Base-by-base conservation (phyloP, 2,329 filamentous ascomycete species). In the Ramichloridium luteum region DNA sequence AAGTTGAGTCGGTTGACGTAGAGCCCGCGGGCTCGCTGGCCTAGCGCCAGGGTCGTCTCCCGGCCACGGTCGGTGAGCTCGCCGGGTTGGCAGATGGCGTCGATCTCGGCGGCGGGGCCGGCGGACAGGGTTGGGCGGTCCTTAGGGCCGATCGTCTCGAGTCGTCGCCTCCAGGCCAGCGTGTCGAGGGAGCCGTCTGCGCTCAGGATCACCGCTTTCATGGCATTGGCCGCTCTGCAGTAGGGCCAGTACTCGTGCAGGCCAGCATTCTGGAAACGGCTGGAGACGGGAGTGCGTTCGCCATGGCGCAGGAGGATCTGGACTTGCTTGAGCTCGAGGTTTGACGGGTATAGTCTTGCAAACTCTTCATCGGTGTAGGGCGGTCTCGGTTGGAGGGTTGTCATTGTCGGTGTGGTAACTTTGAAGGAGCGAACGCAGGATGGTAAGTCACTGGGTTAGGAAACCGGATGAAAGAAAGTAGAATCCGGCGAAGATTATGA, bases 361-460 rank as follows among this genome's bases (percentile, higher is more conserved):
- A 96, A 72, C 68, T 96, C 86, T 37, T 82, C 77, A 44, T 76
- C 63, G 27, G 78, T 76, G 62, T 96, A 96, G 0, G 82, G 74
- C 35, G 70, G 64, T 35, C 83, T 74, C 29, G 82, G 82, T 27
- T 69, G 60, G 27, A 93, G 68, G 25, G 78, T 78, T 9, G 86
- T 80, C 88, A 96, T 96, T 30, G 16, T 43, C 13, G 30, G 6
- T 23, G 20, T 23, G 20, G 8, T n/a, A 23, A 23, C n/a, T 23
- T 23, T 23, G 20, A 23, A n/a, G n/a, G n/a, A n/a, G n/a, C n/a
- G n/a, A n/a, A n/a, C n/a, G n/a, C n/a, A n/a, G n/a, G n/a, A n/a
- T n/a, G n/a, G n/a, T n/a, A n/a, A n/a, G n/a, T n/a, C n/a, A n/a
- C n/a, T n/a, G n/a, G n/a, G n/a, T n/a, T n/a, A n/a, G n/a, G n/a